Base-by-base conservation (phyloP, 2,329 filamentous ascomycete genomes). In the Geoglossum cookeanum region DNA sequence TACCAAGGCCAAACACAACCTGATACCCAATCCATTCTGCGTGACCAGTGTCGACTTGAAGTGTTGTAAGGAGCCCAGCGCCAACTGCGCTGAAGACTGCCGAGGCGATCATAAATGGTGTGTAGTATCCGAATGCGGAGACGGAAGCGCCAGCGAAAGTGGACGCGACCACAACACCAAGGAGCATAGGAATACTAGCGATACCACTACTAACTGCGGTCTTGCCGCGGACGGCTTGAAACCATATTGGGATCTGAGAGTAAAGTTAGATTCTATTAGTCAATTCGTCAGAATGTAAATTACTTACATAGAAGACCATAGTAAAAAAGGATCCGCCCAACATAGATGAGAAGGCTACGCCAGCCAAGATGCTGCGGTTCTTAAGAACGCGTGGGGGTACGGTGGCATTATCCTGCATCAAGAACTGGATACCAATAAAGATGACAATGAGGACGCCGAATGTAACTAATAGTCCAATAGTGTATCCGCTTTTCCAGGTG, bases 61-160 rank as follows among this genome's bases (percentile, higher is more conserved):
- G 71, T 0, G 76, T 80, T 0, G 77, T 76, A 59, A 82, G 71
- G 57, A 82, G 71, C 13, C 78, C 79, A 2, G 70, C 65, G 6
- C 78, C 77, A 57, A 79, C 64, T 42, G 74, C 68, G 70, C 74
- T 73, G 61, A 78, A 66, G 59, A 70, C 69, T 2, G 78, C 72
- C 5, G 73, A 73, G 15, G 72, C 47, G 13, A 81, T 68, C 76
- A 81, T 79, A 22, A 73, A 72, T 0, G 76, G 79, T 3, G 75
- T 74, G 60, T 82, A 83, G 64, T 83, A 82, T 39, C 80, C 80
- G 32, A 79, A 68, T 57, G 71, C 72, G 57, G 76, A 73, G 1
- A 76, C 79, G 47, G 72, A 59, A 0, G 65, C 65, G 29, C 78
- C 78, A 2, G 74, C 71, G 0, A 74, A 57, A 58, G 78, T 67